Conservation (phyloP, 495 filamentous ascomycete species). For the Podospora sp. region DNA sequence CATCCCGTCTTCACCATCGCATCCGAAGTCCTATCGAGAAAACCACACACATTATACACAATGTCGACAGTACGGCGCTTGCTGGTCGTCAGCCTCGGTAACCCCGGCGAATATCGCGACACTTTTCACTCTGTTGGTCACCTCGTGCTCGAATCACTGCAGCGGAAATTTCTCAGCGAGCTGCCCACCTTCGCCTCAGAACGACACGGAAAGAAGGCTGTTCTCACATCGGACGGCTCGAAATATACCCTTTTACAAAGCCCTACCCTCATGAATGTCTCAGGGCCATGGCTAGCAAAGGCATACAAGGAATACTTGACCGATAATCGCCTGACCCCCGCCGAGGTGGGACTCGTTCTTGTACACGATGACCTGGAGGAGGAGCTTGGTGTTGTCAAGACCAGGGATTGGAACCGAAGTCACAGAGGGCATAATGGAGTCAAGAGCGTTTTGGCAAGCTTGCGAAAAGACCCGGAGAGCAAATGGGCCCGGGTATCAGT, state of each 20-base stretch:
- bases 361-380: constrained; percentile 85
- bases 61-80: constrained; percentile 40
- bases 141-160: constrained; percentile 61
- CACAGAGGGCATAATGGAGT: constrained; percentile 79
- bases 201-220: constrained; percentile 44
- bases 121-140: constrained; percentile 86
- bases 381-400: constrained; percentile 63
- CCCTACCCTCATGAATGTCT: constrained; percentile 75
- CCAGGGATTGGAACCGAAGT: constrained; percentile 60
- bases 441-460: constrained; percentile 60
- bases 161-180: constrained; percentile 42
- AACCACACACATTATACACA: constrained; percentile 7
- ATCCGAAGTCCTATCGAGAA: neutral
- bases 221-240: constrained; percentile 44
- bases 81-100: constrained; percentile 54
- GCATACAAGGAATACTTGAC: constrained; percentile 46
- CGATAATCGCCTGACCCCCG: constrained; percentile 31
- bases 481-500: constrained; percentile 58
- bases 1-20: too few relatives aligned
- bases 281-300: constrained; percentile 57
- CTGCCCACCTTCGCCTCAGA: constrained; percentile 50
- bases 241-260: constrained; percentile 68
- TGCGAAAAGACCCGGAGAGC: constrained; percentile 39
- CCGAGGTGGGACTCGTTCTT: constrained; percentile 61
- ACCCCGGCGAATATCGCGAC: constrained; percentile 57